These are phyloP conservation scores for Thecaphora frezii DNA, from an alignment of 1,284 basidiomycete species.

Conservation along the genomic window DNA sequence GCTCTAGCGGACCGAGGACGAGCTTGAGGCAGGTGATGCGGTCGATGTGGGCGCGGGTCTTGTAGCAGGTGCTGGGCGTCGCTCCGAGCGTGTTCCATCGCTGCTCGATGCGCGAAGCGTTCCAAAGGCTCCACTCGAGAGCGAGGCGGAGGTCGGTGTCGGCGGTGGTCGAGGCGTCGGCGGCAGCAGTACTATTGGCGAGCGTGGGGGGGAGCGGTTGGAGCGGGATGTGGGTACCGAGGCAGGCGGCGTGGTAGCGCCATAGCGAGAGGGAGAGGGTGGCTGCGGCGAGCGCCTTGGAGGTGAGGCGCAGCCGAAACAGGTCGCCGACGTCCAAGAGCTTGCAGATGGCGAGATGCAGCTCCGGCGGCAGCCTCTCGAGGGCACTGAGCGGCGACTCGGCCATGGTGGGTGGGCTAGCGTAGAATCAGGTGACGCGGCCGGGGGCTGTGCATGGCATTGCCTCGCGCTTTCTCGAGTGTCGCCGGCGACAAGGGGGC, in stretches of 20 bases:
- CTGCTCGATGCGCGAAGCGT: not conserved
- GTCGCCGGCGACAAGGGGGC: too few relatives aligned
- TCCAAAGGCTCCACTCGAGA: not conserved
- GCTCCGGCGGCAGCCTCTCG: not conserved
- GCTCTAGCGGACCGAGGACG: constrained; percentile 4
- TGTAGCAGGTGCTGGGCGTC: not conserved
- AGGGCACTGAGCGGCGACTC: not conserved
- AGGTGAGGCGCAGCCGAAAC: not conserved
- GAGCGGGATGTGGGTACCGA: not conserved
- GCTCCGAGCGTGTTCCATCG: not conserved
- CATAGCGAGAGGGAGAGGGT: constrained; percentile 7
- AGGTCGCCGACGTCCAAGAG: not conserved
- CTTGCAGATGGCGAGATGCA: not conserved
- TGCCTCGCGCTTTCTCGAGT: too few relatives aligned
- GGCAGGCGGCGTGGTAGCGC: constrained; percentile 1
- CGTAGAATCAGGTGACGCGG: too few relatives aligned
- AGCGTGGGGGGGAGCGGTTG: not conserved
- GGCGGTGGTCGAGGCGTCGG: too few relatives aligned
- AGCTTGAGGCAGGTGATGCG: constrained; percentile 28
- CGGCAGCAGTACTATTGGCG: too few relatives aligned
- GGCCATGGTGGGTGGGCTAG: constrained; percentile 1
- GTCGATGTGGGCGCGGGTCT: constrained; percentile 24
- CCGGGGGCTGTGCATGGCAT: too few relatives aligned
- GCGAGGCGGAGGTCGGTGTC: not conserved
- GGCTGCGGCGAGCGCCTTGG: not conserved